These are phyloP conservation scores for Auricularia cornea DNA, from an alignment of 768 basidiomycete genomes.

Conservation along the genomic window DNA sequence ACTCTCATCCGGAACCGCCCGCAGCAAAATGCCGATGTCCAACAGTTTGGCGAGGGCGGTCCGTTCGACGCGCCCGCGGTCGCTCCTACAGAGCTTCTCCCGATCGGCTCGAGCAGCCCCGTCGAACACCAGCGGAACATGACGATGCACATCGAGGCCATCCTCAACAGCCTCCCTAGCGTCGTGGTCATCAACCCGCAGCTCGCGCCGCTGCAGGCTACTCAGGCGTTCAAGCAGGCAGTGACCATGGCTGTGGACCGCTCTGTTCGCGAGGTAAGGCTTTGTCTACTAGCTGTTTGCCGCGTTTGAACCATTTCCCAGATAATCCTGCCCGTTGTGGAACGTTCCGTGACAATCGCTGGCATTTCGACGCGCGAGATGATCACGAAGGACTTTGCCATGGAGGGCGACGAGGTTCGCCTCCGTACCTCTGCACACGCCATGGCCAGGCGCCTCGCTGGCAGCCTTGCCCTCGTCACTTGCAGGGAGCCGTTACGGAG, in stretches of 20 bases:
- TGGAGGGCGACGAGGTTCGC: constrained; percentile 84
- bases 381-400: constrained; percentile 91
- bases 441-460: constrained; percentile 96
- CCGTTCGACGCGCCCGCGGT: constrained; percentile 50
- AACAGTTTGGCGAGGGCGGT: neutral
- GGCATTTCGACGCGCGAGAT: constrained; percentile 95
- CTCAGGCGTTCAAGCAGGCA: constrained; percentile 81
- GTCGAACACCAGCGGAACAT: constrained; percentile 60
- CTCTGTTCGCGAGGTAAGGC: constrained; percentile 78
- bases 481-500: constrained; percentile 95
- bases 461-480: constrained; percentile 91
- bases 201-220: constrained; percentile 63
- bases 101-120: constrained; percentile 26
- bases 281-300: neutral
- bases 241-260: constrained; percentile 87
- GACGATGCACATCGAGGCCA: constrained; percentile 72
- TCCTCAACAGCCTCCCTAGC: constrained; percentile 60
- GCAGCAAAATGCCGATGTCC: constrained; percentile 44
- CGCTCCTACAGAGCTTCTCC: constrained; percentile 4
- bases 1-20: constrained; percentile 74
- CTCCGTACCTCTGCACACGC: constrained; percentile 85
- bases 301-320: constrained; percentile 20
- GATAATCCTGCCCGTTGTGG: constrained; percentile 96
- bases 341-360: constrained; percentile 95
- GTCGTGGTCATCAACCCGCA: constrained; percentile 73